Base-by-base conservation (phyloP, 1,139 yeast genomes). In the Blastobotrys capitulatus region DNA sequence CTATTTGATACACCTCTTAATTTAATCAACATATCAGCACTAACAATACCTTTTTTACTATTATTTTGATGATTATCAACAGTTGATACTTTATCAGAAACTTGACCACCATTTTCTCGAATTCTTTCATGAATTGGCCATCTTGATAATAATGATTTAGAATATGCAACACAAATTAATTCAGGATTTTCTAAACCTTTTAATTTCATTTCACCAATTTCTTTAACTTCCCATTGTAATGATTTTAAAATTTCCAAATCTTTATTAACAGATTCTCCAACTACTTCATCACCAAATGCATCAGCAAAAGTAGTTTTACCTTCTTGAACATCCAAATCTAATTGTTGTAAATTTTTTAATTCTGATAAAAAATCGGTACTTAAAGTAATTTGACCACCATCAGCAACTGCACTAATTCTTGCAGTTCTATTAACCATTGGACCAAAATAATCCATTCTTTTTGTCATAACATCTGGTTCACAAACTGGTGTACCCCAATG, bases 401-500 rank as follows among this genome's bases (percentile, higher is more conserved):
- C 96, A 0, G 98, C 99, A 46, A 87, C 85, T 2, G 96, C 88
- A 64, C 92, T 84, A 39, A 92, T 90, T 62, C 99, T 77, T 0
- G 97, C 85, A 0, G 99, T 88, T 51, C 96, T 77, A 64, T 92
- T 92, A 26, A 92, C 99, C 92, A 92, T 90, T 0, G 99, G 98
- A 0, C 99, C 99, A 61, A 92, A 86, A 66, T 92, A 92, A 68
- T 92, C 99, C 98, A 94, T 92, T 72, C 99, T 82, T 56, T 90
- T 80, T 0, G 98, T 92, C 50, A 90, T 89, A 50, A 92, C 85
- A 72, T 92, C 98, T 5, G 86, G 80, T 64, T 94, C 99, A 61
- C 96, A 88, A 43, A 92, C 97, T 0, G 99, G 98, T 1, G 86
- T 76, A 51, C 99, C 99, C 96, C 97, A 92, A 67, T 92, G 97